phyloP scores from a whole-genome alignment of 2,329 filamentous ascomycete species.

The Cryphonectria parasitica region DNA sequence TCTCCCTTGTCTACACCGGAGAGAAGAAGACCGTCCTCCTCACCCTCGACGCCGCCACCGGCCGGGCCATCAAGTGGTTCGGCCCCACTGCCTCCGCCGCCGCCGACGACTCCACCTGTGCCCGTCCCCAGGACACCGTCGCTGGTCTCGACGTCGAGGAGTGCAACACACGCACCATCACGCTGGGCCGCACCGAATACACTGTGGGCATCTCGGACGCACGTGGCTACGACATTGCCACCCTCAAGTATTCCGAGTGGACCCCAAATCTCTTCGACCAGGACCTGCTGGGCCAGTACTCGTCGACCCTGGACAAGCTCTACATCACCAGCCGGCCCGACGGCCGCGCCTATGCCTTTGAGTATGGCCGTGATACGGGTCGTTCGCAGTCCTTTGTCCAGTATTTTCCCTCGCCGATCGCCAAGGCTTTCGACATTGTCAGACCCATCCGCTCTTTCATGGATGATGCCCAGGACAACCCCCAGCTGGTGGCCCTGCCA shows the following conservation, averaged over 20 bases:
- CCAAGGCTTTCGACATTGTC: constrained; percentile 86
- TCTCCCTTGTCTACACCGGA: constrained; percentile 84
- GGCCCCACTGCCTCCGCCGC: constrained; percentile 72
- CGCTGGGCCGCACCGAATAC: constrained; percentile 86
- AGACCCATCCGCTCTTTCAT: constrained; percentile 52
- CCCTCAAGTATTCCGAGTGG: constrained; percentile 93
- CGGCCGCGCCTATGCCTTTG: constrained; percentile 80
- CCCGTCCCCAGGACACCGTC: constrained; percentile 67
- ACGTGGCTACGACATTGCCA: constrained; percentile 78
- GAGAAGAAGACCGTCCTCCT: constrained; percentile 90
- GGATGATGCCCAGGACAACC: constrained; percentile 52
- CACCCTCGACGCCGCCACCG: constrained; percentile 85
- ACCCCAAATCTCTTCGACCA: constrained; percentile 87
- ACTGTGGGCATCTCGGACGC: constrained; percentile 81
- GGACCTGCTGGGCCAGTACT: constrained; percentile 85
- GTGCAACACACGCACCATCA: constrained; percentile 77
- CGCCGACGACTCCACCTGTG: constrained; percentile 74
- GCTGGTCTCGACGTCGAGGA: constrained; percentile 75
- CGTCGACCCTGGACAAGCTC: constrained; percentile 77
- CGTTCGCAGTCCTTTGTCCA: constrained; percentile 64
- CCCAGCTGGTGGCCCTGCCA: constrained; percentile 77
- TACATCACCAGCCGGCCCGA: constrained; percentile 90
- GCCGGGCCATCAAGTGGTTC: constrained; percentile 81
- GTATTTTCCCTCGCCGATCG: constrained; percentile 76
- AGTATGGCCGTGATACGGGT: constrained; percentile 60